phyloP scores from a whole-genome alignment of 2,329 filamentous ascomycete species.

The Arthrobotrys musiformis region DNA sequence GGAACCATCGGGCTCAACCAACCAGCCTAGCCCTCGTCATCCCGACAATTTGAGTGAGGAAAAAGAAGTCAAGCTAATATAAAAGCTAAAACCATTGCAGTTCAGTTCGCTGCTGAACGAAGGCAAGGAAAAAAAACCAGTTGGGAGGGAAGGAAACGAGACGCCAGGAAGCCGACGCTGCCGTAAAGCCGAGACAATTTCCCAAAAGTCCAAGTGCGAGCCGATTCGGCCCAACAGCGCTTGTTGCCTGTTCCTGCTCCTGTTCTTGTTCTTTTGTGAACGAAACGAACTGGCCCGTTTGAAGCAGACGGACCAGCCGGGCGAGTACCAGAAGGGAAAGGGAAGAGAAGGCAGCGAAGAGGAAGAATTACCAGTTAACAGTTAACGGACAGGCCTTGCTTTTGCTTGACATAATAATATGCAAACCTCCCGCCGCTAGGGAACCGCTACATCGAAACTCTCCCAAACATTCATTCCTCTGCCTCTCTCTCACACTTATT shows the following conservation, averaged over 20 bases:
- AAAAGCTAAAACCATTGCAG: not conserved
- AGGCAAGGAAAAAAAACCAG: not conserved
- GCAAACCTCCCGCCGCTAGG: constrained; percentile 48
- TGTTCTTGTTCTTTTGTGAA: constrained; percentile 8
- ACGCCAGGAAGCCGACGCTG: constrained; percentile 51
- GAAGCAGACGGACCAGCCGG: constrained; percentile 5
- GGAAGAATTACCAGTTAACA: not conserved
- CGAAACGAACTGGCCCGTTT: not conserved
- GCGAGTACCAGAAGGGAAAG: constrained; percentile 5
- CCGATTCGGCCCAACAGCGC: constrained; percentile 55
- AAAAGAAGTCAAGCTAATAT: constrained; percentile 1
- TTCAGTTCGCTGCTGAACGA: not conserved
- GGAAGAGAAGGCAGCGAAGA: not conserved
- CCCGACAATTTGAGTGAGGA: constrained; percentile 9
- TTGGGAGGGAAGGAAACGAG: not conserved
- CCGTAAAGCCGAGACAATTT: constrained; percentile 55
- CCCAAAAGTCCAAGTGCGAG: constrained; percentile 52
- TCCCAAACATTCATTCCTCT: constrained; percentile 2
- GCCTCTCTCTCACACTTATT: not conserved
- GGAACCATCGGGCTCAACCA: constrained; percentile 5
- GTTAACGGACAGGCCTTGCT: too few relatives aligned
- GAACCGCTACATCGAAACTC: constrained; percentile 26
- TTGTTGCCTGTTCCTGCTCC: constrained; percentile 12
- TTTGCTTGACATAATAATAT: constrained; percentile 32
- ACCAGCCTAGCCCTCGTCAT: not conserved